Evolutionary conservation across 108 stramenopile species (phyloP), one percentile per base, ranked within the genome.

Genomic region (Conticribra weissflogii): DNA sequence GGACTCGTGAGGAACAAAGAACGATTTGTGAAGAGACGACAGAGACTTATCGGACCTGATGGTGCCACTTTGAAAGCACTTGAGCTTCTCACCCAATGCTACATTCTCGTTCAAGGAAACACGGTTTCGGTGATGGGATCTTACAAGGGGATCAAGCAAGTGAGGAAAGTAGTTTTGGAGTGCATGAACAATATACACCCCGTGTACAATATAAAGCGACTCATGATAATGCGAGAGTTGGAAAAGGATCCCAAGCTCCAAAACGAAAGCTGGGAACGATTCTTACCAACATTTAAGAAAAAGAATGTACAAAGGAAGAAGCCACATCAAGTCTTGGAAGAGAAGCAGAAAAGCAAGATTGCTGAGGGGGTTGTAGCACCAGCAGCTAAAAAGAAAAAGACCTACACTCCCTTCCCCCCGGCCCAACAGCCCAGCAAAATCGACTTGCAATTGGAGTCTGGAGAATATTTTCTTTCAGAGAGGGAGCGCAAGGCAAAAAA

Each of bases 161-260:
- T 94, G 48, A 87, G 99, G 7, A 88, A 90, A 24, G 97, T 99
- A 24, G 94, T 99, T 9, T 61, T 97, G 57, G 99, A 99, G 68
- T 99, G 99, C 76, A 96, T 99, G 96, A 94, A 95, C 44, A 99
- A 99, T 76, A 90, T 98, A 19, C 99, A 99, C 72, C 99, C 99
- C 27, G 91, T 99, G 53, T 99, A 99, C 83, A 95, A 99, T 77
- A 96, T 99, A 71, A 99, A 99, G 85, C 87, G 96, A 47, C 90
- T 99, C 51, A 99, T 99, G 99, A 99, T 99, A 64, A 94, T 96
- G 81, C 85, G 93, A 48, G 99, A 99, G 79, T 84, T 99, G 15
- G 96, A 92, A 23, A 93, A 97, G 63, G 99, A 99, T 80, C 96
- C 96, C 32, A 88, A 87, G 57, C 78, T 99, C 7, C 71, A 81